Conservation (phyloP, 2,329 filamentous ascomycete species). For the Pseudogymnoascus sp. region DNA sequence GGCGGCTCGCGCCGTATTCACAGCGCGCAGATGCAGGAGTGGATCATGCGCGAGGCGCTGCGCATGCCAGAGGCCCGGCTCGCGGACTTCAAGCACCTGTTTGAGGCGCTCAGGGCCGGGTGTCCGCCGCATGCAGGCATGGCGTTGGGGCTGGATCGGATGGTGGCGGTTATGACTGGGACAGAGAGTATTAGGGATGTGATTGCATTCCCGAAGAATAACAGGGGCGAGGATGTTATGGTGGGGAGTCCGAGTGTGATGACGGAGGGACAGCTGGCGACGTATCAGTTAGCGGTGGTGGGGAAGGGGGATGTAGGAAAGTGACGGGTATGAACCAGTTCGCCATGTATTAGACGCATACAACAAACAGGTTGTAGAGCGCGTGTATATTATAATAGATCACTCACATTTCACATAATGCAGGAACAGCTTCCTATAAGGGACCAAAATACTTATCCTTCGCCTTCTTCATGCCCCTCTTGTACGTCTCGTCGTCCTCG, state of each 20-base stretch:
- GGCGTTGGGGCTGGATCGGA: conserved; percentile 82
- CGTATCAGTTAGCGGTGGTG: conserved; percentile 21
- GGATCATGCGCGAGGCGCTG: conserved; percentile 75
- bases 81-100: conserved; percentile 75
- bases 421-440: neutral
- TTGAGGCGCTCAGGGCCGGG: conserved; percentile 73
- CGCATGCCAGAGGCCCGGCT: conserved; percentile 51
- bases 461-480: conserved; percentile 9
- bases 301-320: neutral
- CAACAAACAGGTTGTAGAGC: neutral
- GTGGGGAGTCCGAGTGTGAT: conserved; percentile 70
- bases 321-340: neutral
- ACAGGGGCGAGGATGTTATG: conserved; percentile 78
- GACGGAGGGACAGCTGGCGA: conserved; percentile 41
- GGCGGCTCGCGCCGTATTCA: conserved; percentile 93
- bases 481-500: conserved; percentile 12
- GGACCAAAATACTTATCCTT: conserved; percentile 12
- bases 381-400: conserved; percentile 1
- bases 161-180: conserved; percentile 73
- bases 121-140: conserved; percentile 95
- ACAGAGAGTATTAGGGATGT: conserved; percentile 79
- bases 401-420: neutral
- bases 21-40: conserved; percentile 72
- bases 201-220: conserved; percentile 93
- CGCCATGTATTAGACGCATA: neutral